These are phyloP conservation scores for Dalbergia oliveri DNA, from an alignment of 306 rosid genomes.

Conservation along the genomic window DNA sequence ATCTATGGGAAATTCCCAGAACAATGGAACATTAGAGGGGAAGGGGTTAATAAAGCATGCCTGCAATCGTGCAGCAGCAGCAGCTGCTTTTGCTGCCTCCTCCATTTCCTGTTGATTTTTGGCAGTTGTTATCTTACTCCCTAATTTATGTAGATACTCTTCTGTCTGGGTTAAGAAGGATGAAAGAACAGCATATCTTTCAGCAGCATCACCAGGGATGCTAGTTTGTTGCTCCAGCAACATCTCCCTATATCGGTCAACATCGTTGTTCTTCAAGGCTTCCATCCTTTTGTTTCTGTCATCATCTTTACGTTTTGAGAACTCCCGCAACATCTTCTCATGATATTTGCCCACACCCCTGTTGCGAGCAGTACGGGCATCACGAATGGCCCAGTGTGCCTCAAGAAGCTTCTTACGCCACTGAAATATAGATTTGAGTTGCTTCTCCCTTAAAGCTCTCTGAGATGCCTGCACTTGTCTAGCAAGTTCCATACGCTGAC, in stretches of 20 bases:
- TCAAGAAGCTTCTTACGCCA: constrained; percentile 99
- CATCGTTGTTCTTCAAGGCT: constrained; percentile 97
- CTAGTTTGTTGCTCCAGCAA: constrained; percentile 95
- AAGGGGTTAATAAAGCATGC: constrained; percentile 51
- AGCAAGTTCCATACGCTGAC: constrained; percentile 89
- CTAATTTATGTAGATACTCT: constrained; percentile 95
- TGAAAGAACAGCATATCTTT: constrained; percentile 95
- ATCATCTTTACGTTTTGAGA: constrained; percentile 93
- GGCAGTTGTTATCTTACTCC: constrained; percentile 92
- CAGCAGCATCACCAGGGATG: constrained; percentile 93
- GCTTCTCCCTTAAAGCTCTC: constrained; percentile 93
- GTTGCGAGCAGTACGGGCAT: constrained; percentile 97
- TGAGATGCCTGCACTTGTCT: constrained; percentile 96
- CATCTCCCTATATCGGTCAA: constrained; percentile 99
- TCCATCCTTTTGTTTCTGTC: constrained; percentile 92
- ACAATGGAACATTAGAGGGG: constrained; percentile 10
- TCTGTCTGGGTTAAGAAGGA: constrained; percentile 93
- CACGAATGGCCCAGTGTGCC: constrained; percentile 98
- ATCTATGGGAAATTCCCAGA: constrained; percentile 17
- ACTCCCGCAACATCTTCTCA: constrained; percentile 93
- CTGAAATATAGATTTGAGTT: constrained; percentile 89
- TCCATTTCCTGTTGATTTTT: constrained; percentile 94
- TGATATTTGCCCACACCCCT: constrained; percentile 99
- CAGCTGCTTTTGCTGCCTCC: constrained; percentile 92
- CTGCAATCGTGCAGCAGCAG: constrained; percentile 95